A percentile compares a stretch with the other conserved stretches of the same genome.
These are phyloP conservation scores for Mitragyna speciosa DNA, from an alignment of 257 asterid genomes.

Conservation along the genomic window DNA sequence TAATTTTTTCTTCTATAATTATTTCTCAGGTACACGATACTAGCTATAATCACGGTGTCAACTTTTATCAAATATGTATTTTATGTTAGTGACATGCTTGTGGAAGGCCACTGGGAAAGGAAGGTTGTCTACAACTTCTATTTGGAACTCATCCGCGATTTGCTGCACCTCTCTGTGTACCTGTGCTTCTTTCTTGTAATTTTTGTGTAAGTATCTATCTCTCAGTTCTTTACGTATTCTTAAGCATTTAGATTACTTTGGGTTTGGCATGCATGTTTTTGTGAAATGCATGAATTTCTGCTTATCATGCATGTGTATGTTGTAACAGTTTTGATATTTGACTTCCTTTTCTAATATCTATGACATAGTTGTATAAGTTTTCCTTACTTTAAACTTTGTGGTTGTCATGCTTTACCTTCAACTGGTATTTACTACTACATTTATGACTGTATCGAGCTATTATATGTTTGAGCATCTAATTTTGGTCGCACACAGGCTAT, in stretches of 20 bases:
- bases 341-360: not conserved
- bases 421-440: not conserved
- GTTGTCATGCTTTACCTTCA: not conserved
- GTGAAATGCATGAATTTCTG: not conserved
- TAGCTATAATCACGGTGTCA: conserved; percentile 86
- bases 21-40: conserved; percentile 76
- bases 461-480: not conserved
- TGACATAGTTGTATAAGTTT: no score
- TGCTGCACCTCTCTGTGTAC: conserved; percentile 92
- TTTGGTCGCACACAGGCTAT: not conserved
- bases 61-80: conserved; percentile 79
- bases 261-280: not conserved
- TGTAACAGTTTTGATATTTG: not conserved
- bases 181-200: conserved; percentile 95
- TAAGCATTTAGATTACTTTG: not conserved
- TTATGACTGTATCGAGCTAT: not conserved
- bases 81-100: conserved; percentile 82
- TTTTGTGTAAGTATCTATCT: conserved; percentile 66
- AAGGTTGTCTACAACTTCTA: conserved; percentile 95
- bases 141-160: conserved; percentile 85
- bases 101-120: conserved; percentile 99
- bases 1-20: conserved; percentile 1
- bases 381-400: not conserved
- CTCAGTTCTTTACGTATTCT: not conserved
- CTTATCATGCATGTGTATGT: not conserved